A percentile compares a stretch with the other conserved stretches of the same genome.
Conservation (phyloP, 2,329 filamentous ascomycete genomes). For the Stagonosporopsis tanaceti region DNA sequence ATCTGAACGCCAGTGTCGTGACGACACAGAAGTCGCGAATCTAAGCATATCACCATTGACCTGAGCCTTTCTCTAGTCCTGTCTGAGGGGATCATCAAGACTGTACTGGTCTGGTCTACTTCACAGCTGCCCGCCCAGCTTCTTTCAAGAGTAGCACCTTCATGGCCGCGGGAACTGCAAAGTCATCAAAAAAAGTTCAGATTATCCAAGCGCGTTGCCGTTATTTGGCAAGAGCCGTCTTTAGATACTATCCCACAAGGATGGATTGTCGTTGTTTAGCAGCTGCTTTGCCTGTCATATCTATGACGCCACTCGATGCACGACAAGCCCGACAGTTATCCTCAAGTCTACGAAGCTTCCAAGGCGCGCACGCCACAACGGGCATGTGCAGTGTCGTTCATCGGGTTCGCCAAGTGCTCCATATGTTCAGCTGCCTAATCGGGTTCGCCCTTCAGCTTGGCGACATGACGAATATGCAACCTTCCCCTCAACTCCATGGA, state of each 20-base stretch:
- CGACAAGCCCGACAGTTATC: background rate
- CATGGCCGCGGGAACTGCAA: too few species aligned
- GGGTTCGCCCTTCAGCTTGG: slow-evolving; percentile 25
- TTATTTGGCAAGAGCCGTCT: background rate
- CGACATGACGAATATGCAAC: slow-evolving; percentile 24
- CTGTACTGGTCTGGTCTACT: background rate
- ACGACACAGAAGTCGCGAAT: background rate
- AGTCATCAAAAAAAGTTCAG: background rate
- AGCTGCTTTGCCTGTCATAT: background rate
- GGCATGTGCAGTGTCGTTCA: slow-evolving; percentile 11
- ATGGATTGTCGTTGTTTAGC: background rate
- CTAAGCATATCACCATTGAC: background rate
- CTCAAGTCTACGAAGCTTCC: background rate
- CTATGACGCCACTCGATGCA: slow-evolving; percentile 3
- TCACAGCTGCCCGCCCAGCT: background rate
- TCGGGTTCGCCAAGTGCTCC: slow-evolving; percentile 10
- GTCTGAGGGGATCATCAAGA: background rate
- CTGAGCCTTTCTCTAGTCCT: background rate
- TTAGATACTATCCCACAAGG: background rate
- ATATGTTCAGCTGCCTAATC: slow-evolving; percentile 30
- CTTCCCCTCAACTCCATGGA: slow-evolving; percentile 19
- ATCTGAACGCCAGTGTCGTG: background rate
- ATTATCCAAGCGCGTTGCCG: background rate
- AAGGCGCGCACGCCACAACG: slow-evolving; percentile 10
- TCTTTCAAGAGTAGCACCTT: too few species aligned